phyloP scores from a whole-genome alignment of 139 green algal species.

The Chlamydomonas sp. region DNA sequence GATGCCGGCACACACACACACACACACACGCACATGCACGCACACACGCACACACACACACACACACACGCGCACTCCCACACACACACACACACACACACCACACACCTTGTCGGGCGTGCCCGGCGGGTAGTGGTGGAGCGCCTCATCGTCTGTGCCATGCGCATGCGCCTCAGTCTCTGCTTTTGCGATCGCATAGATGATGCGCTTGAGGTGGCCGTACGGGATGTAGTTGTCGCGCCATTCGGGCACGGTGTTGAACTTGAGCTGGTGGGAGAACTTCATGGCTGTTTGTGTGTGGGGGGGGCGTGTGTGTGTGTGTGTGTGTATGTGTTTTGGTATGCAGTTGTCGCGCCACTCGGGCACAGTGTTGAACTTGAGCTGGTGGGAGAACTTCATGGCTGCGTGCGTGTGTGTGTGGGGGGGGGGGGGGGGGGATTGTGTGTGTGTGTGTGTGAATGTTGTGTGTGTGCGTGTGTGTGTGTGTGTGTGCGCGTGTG shows the following conservation, averaged over 20 bases:
- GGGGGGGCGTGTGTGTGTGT: background rate
- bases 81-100: too few relatives aligned
- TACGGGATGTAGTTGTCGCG: conserved; percentile 60
- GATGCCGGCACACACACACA: too few relatives aligned
- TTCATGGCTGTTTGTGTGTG: conserved; percentile 31
- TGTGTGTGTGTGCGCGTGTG: too few relatives aligned
- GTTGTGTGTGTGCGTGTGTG: too few relatives aligned
- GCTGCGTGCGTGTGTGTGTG: background rate
- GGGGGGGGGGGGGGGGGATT: too few relatives aligned
- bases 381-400: conserved; percentile 52
- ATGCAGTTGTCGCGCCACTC: conserved; percentile 61
- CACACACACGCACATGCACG: too few relatives aligned
- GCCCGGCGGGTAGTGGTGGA: background rate
- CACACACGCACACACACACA: too few relatives aligned
- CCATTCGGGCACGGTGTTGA: conserved; percentile 59
- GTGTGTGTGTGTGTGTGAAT: too few relatives aligned
- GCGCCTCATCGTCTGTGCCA: background rate
- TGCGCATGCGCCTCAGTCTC: conserved; percentile 4
- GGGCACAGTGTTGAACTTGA: conserved; percentile 59
- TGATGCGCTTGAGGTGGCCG: conserved; percentile 51
- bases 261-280: conserved; percentile 54
- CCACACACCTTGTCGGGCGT: background rate
- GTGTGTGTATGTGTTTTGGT: too few relatives aligned
- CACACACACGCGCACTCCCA: too few relatives aligned
- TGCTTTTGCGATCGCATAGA: conserved; percentile 37